Conservation (phyloP, 768 basidiomycete genomes). For the Suillus paluster region DNA sequence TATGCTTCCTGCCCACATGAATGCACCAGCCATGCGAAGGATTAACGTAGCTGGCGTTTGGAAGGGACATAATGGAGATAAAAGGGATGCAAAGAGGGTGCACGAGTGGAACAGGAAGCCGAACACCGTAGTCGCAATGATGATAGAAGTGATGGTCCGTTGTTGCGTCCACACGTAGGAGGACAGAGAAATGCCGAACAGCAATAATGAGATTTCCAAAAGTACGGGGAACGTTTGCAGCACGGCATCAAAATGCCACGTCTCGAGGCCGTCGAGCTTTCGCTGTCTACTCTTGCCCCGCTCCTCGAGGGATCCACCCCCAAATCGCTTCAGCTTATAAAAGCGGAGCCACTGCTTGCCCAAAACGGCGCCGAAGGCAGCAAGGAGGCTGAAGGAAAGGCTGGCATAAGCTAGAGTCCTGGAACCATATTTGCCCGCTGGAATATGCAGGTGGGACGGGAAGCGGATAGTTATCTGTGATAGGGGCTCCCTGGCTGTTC, state of each 20-base stretch:
- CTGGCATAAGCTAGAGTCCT: constrained; percentile 17
- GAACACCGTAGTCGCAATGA: constrained; percentile 12
- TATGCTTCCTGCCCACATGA: background rate
- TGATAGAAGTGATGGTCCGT: constrained; percentile 10
- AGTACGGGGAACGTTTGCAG: constrained; percentile 17
- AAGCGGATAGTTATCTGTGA: background rate
- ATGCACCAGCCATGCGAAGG: constrained; percentile 11
- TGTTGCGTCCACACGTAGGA: constrained; percentile 13
- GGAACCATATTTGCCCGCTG: constrained; percentile 12
- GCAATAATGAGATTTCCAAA: constrained; percentile 18
- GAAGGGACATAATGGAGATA: constrained; percentile 17
- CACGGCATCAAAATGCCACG: constrained; percentile 19
- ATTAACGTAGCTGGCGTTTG: constrained; percentile 14
- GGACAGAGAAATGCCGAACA: constrained; percentile 17
- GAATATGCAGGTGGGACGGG: background rate
- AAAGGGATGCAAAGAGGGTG: constrained; percentile 13
- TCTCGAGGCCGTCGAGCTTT: constrained; percentile 16
- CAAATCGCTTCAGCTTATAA: constrained; percentile 8
- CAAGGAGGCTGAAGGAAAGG: constrained; percentile 17
- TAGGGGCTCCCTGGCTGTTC: constrained; percentile 8
- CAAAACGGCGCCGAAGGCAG: constrained; percentile 19
- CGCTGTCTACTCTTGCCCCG: constrained; percentile 13
- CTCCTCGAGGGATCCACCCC: constrained; percentile 11
- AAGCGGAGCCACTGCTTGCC: constrained; percentile 19
- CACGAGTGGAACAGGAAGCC: constrained; percentile 15